These are phyloP conservation scores for Poa annua DNA, from an alignment of 176 grass and related monocot genomes.

Conservation along the genomic window DNA sequence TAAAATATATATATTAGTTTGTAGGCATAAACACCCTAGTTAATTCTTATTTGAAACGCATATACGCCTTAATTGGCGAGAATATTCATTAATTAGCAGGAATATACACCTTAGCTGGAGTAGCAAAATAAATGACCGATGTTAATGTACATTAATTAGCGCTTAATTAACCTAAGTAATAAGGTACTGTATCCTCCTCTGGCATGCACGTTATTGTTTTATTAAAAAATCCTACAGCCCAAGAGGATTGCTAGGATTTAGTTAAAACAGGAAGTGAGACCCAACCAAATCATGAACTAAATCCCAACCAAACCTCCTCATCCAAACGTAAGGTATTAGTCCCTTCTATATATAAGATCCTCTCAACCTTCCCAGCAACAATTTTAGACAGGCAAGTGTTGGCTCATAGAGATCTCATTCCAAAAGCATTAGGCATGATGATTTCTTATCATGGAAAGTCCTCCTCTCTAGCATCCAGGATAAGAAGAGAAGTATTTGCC, in stretches of 20 bases:
- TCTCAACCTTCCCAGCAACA: background rate
- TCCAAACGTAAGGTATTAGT: background rate
- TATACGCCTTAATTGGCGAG: too few relatives aligned
- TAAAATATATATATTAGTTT: background rate
- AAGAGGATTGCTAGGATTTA: slow-evolving; percentile 18
- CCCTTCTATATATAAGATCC: slow-evolving; percentile 23
- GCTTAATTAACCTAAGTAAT: background rate
- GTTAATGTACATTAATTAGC: background rate
- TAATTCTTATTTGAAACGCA: background rate
- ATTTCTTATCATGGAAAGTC: slow-evolving; percentile 14
- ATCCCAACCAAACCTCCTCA: slow-evolving; percentile 12
- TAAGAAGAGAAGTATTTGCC: slow-evolving; percentile 31
- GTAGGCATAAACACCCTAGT: background rate
- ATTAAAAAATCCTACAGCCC: background rate
- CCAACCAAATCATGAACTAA: slow-evolving; percentile 22
- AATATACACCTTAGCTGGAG: background rate
- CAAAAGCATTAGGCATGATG: background rate
- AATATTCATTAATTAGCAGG: too few relatives aligned
- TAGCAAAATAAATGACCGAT: background rate
- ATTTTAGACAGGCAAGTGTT: background rate
- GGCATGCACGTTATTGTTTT: slow-evolving; percentile 11
- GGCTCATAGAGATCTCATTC: slow-evolving; percentile 8
- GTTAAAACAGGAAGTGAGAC: background rate
- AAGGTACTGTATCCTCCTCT: slow-evolving; percentile 18
- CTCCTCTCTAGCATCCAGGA: slow-evolving; percentile 25